Conservation (phyloP, 2,329 filamentous ascomycete species). For the Didymella pinodella region DNA sequence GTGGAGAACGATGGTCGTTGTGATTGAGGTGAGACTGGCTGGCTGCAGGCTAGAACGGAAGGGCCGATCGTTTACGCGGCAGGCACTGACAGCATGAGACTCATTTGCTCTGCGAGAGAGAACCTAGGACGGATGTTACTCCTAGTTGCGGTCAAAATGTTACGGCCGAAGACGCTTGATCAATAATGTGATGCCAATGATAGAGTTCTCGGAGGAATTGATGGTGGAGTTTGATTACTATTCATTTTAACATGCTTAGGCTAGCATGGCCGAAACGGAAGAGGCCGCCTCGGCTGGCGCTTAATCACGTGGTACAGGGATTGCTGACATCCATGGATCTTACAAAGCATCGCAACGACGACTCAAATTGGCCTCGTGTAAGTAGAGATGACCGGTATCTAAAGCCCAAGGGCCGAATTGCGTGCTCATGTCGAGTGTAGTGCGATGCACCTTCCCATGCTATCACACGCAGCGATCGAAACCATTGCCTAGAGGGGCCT, state of each 20-base stretch:
- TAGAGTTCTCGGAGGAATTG: constrained; percentile 2
- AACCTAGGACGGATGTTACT: background rate
- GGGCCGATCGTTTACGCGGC: constrained; percentile 1
- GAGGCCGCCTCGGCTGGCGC: constrained; percentile 14
- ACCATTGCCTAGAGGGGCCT: background rate
- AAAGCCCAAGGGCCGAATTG: background rate
- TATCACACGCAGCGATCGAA: background rate
- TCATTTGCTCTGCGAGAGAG: background rate
- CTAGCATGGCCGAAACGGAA: constrained; percentile 1
- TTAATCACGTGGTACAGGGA: constrained; percentile 4
- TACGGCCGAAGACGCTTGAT: constrained; percentile 5
- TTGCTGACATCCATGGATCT: background rate
- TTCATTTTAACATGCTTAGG: constrained; percentile 7
- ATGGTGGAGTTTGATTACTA: constrained; percentile 17
- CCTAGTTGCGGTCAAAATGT: background rate
- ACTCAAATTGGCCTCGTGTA: background rate
- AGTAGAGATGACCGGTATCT: background rate
- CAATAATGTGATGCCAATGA: background rate
- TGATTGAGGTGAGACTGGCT: constrained; percentile 3
- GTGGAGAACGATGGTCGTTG: background rate
- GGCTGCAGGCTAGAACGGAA: constrained; percentile 4
- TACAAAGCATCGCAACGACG: constrained; percentile 6
- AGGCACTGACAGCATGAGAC: background rate
- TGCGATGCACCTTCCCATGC: background rate
- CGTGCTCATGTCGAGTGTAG: background rate